These are phyloP conservation scores for Nemania diffusa DNA, from an alignment of 2,329 filamentous ascomycete species.

Conservation along the genomic window DNA sequence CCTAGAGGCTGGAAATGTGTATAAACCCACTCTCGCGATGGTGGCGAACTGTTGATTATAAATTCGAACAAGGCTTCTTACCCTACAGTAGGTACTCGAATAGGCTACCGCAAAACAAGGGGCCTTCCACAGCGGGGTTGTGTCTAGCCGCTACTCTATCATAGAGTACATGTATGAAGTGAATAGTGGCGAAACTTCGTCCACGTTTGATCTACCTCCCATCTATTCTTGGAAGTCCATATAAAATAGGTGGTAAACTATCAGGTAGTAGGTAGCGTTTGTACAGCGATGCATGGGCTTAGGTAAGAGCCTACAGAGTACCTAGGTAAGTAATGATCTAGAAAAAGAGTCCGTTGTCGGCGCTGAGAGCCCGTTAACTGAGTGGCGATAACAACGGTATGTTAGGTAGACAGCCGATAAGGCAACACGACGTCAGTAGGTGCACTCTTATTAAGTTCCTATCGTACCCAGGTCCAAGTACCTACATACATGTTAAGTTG, in stretches of 20 bases:
- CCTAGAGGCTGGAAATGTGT: background rate
- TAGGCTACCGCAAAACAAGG: background rate
- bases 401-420: constrained; percentile 6
- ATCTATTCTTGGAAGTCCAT: background rate
- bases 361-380: background rate
- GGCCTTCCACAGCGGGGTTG: constrained; percentile 19
- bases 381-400: constrained; percentile 19
- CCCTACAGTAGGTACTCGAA: background rate
- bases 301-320: no score
- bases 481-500: background rate
- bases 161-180: background rate
- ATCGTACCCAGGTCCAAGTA: no score
- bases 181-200: background rate
- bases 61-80: constrained; percentile 29
- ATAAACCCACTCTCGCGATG: constrained; percentile 1
- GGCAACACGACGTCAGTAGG: constrained; percentile 32
- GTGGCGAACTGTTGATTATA: constrained; percentile 33
- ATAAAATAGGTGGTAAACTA: no score
- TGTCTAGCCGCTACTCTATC: background rate
- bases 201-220: background rate
- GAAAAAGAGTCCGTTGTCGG: constrained; percentile 31
- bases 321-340: background rate
- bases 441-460: no score
- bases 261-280: no score
- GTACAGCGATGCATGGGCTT: background rate